Evolutionary conservation across 768 basidiomycete genomes (phyloP).

Genomic region (Daedaleopsis nitida): DNA sequence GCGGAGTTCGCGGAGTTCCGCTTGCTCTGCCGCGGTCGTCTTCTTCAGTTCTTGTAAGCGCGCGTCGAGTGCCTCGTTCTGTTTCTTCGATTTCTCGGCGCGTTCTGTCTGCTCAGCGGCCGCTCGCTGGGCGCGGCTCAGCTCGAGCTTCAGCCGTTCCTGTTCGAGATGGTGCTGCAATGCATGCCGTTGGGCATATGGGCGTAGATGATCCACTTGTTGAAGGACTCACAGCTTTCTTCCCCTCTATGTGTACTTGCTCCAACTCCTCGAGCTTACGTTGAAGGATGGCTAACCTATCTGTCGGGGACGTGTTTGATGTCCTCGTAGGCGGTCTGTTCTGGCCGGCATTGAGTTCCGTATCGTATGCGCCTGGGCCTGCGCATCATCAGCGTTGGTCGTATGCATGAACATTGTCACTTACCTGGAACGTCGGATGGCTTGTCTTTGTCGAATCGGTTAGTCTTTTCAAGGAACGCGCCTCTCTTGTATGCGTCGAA

Average conservation of each 20-base stretch:
- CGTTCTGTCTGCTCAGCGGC: slow-evolving; percentile 54
- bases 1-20: slow-evolving; percentile 64
- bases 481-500: slow-evolving; percentile 58
- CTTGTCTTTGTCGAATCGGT: slow-evolving; percentile 51
- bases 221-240: slow-evolving; percentile 54
- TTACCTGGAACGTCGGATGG: slow-evolving; percentile 44
- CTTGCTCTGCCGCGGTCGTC: slow-evolving; percentile 47
- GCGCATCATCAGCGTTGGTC: not conserved
- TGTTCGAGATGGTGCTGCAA: slow-evolving; percentile 60
- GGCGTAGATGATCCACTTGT: not conserved
- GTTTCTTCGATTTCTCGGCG: slow-evolving; percentile 64
- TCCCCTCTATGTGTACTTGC: slow-evolving; percentile 61
- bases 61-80: slow-evolving; percentile 55
- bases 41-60: slow-evolving; percentile 66
- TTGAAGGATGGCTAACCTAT: slow-evolving; percentile 58
- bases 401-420: not conserved
- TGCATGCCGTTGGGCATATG: not conserved
- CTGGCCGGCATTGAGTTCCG: slow-evolving; percentile 25
- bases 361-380: slow-evolving; percentile 40
- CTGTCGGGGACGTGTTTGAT: slow-evolving; percentile 28
- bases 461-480: slow-evolving; percentile 58
- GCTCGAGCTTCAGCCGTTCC: slow-evolving; percentile 61
- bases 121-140: slow-evolving; percentile 48
- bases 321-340: slow-evolving; percentile 30
- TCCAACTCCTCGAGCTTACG: slow-evolving; percentile 68